Evolutionary conservation across 768 basidiomycete genomes (phyloP).

Genomic region (Termitomyces sp.): DNA sequence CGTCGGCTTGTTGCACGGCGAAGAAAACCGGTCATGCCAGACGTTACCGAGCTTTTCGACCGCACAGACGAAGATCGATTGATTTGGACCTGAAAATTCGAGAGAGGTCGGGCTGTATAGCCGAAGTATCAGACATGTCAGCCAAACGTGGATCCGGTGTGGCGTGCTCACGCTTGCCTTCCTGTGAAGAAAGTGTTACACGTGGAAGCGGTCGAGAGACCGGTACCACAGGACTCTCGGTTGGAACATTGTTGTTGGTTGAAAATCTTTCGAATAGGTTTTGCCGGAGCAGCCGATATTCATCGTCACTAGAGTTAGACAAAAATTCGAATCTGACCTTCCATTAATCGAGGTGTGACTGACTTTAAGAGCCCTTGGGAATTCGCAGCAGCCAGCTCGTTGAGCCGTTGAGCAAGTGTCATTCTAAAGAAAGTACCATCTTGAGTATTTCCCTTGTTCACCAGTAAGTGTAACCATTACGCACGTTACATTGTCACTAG

Average conservation of each 20-base stretch:
- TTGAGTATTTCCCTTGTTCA: not conserved
- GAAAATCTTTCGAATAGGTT: slow-evolving; percentile 81
- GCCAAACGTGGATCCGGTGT: not conserved
- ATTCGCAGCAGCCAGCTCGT: slow-evolving; percentile 79
- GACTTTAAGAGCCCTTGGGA: slow-evolving; percentile 77
- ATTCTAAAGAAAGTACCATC: slow-evolving; percentile 38
- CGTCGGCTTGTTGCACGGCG: slow-evolving; percentile 44
- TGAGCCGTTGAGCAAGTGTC: slow-evolving; percentile 76
- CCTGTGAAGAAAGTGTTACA: slow-evolving; percentile 24
- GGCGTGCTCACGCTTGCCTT: slow-evolving; percentile 31
- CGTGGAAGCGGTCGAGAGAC: slow-evolving; percentile 35
- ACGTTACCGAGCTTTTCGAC: slow-evolving; percentile 51
- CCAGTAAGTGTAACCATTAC: slow-evolving; percentile 20
- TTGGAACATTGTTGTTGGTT: slow-evolving; percentile 51
- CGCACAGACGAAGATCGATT: slow-evolving; percentile 50
- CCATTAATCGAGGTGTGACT: slow-evolving; percentile 19
- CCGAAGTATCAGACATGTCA: slow-evolving; percentile 4
- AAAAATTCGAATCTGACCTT: not conserved
- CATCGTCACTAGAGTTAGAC: slow-evolving; percentile 61
- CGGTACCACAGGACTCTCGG: slow-evolving; percentile 63
- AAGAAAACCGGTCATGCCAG: slow-evolving; percentile 49
- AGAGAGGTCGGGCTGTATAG: slow-evolving; percentile 32
- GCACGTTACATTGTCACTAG: slow-evolving; percentile 56
- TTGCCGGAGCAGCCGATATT: slow-evolving; percentile 80
- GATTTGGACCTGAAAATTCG: slow-evolving; percentile 39